Base-by-base conservation (phyloP, 257 asterid genomes). In the Penstemon davidsonii region DNA sequence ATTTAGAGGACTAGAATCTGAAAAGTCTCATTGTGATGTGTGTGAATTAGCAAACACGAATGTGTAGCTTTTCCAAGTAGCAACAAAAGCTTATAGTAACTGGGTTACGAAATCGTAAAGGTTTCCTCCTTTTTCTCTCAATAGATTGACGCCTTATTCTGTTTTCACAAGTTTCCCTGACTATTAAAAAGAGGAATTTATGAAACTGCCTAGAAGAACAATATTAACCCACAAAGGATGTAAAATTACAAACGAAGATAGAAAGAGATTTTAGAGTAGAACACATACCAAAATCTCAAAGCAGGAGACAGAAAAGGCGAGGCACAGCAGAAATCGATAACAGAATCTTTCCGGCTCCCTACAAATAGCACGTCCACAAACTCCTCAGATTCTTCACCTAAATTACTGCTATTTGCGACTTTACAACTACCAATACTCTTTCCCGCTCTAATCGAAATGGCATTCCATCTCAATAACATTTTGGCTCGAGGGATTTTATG, bases 311-410 rank as follows among this genome's bases (percentile, higher is more conserved):
- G 81, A 52, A 68, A 73, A 70, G 95, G 85, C 25, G 97, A 90
- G 69, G 75, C 80, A 44, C 82, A 74, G 70, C 97, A 93, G 71
- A 86, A 93, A 18, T 88, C 97, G 61, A 90, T 76, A 72, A 90
- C 51, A 3, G 96, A 84, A 56, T 93, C 96, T 72, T 79, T 90
- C 75, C 97, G 63, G 70, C 97, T 90, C 40, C 98, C 97, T 1
- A 93, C 82, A 44, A 81, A 86, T 54, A 90, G 75, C 67, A 85
- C 97, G 72, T 93, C 97, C 55, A 90, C 90, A 76, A 67, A 77
- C 43, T 82, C 87, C 25, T 78, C 84, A 51, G 64, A 54, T 72
- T 80, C 87, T 59, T 71, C 86, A 78, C 66, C 12, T 8, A 38
- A 11, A 65, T 58, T 75, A 25, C 60, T 54, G 11, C 59, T 74